These are phyloP conservation scores for Myriosclerotinia duriaeana DNA, from an alignment of 2,329 filamentous ascomycete genomes.

Conservation along the genomic window DNA sequence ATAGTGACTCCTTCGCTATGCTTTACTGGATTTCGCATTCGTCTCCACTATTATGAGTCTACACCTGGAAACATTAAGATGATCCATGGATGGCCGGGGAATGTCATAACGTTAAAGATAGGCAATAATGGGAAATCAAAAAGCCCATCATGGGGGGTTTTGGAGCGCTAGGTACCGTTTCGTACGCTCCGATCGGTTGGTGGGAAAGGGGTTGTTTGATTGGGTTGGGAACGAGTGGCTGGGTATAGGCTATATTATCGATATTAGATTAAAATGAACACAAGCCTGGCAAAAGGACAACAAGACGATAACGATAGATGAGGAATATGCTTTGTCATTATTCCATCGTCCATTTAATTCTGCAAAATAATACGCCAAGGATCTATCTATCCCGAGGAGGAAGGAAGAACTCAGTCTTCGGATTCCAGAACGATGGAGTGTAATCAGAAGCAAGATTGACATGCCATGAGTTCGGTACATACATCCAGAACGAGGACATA, in stretches of 20 bases:
- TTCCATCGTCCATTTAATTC: not conserved
- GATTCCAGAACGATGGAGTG: not conserved
- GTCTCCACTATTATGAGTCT: slow-evolving; percentile 6
- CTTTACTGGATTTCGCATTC: not conserved
- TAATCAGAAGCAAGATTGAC: not conserved
- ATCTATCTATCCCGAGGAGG: not conserved
- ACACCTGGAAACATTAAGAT: not conserved
- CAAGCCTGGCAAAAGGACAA: not conserved
- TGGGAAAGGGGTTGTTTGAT: not conserved
- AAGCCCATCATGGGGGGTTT: not conserved
- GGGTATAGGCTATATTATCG: not conserved
- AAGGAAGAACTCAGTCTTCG: not conserved
- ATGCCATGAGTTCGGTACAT: slow-evolving; percentile 1
- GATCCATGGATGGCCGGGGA: not conserved
- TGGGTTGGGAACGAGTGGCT: slow-evolving; percentile 18
- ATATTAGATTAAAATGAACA: not conserved
- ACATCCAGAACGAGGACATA: not conserved
- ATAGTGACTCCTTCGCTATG: not conserved
- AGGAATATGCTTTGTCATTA: not conserved
- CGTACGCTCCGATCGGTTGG: not conserved
- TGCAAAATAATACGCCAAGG: not conserved
- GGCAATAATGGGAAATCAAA: not conserved
- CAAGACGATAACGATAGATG: slow-evolving; percentile 1
- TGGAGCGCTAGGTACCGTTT: not conserved
- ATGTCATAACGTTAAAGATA: slow-evolving; percentile 9